phyloP scores from a whole-genome alignment of 148 eudicot genomes.

The Cornus kousa region DNA sequence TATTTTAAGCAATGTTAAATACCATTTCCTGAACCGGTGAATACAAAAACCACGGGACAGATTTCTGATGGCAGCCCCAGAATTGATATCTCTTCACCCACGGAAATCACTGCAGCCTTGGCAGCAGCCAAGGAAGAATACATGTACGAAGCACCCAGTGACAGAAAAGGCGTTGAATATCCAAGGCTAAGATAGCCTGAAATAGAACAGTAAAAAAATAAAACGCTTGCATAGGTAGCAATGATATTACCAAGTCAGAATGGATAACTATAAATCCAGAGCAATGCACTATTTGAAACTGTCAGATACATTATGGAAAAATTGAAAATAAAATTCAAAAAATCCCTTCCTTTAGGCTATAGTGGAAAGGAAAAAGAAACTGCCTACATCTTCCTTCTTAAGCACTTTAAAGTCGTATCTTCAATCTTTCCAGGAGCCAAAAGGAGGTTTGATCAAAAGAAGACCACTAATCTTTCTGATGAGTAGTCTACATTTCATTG shows the following conservation, averaged over 20 bases:
- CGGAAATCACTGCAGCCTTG: conserved; percentile 90
- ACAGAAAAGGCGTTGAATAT: conserved; percentile 91
- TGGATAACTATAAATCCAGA: neutral
- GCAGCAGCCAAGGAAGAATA: conserved; percentile 93
- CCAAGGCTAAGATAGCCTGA: conserved; percentile 92
- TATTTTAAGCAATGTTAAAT: conserved; percentile 6
- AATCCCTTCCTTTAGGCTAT: neutral
- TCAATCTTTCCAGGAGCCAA: neutral
- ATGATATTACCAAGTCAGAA: neutral
- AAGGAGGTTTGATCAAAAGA: neutral
- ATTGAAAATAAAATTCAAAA: neutral
- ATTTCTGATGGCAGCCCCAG: conserved; percentile 82
- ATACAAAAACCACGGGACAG: conserved; percentile 89
- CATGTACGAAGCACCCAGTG: conserved; percentile 94
- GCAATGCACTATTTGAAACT: neutral
- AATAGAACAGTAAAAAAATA: conserved; percentile 10
- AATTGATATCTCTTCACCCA: conserved; percentile 93
- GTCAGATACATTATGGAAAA: neutral
- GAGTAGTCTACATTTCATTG: neutral
- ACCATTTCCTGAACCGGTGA: conserved; percentile 99
- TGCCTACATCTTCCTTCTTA: neutral
- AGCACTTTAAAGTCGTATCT: neutral
- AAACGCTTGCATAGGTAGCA: neutral
- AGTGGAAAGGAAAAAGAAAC: neutral
- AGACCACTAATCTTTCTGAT: neutral